A percentile compares a stretch with the other conserved stretches of the same genome.
Conservation (phyloP, 2,329 filamentous ascomycete genomes). For the Aspergillus novofumigatus region DNA sequence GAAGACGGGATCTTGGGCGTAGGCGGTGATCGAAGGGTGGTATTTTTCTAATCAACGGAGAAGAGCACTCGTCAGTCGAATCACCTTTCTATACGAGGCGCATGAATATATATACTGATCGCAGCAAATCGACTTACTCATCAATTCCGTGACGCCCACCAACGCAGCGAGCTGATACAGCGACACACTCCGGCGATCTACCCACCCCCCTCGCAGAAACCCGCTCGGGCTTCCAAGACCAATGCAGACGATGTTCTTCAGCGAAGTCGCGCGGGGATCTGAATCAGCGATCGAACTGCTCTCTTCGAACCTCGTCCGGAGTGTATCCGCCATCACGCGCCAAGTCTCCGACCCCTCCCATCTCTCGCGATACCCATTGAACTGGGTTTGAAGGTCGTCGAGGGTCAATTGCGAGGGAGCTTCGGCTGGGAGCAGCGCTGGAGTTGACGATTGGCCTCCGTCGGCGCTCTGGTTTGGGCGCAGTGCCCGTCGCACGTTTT, state of each 20-base stretch:
- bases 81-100: not conserved
- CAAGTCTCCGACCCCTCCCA: slow-evolving; percentile 31
- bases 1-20: slow-evolving; percentile 54
- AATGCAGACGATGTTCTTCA: slow-evolving; percentile 35
- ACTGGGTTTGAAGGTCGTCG: slow-evolving; percentile 28
- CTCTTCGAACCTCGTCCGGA: slow-evolving; percentile 1
- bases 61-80: not conserved
- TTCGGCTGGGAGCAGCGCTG: slow-evolving; percentile 31
- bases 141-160: slow-evolving; percentile 22
- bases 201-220: slow-evolving; percentile 39
- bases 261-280: not conserved
- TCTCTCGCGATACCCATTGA: slow-evolving; percentile 21
- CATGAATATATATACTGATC: not conserved
- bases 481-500: slow-evolving; percentile 24
- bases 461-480: slow-evolving; percentile 9
- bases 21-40: slow-evolving; percentile 31
- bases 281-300: not conserved
- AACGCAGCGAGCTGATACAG: slow-evolving; percentile 41
- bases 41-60: not conserved
- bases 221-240: slow-evolving; percentile 41
- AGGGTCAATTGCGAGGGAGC: slow-evolving; percentile 31
- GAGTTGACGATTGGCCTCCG: not conserved
- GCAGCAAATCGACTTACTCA: slow-evolving; percentile 19
- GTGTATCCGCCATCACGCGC: slow-evolving; percentile 12
- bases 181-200: slow-evolving; percentile 38